Base-by-base conservation (phyloP, 1,284 basidiomycete species). In the Rhodotorula sp. region DNA sequence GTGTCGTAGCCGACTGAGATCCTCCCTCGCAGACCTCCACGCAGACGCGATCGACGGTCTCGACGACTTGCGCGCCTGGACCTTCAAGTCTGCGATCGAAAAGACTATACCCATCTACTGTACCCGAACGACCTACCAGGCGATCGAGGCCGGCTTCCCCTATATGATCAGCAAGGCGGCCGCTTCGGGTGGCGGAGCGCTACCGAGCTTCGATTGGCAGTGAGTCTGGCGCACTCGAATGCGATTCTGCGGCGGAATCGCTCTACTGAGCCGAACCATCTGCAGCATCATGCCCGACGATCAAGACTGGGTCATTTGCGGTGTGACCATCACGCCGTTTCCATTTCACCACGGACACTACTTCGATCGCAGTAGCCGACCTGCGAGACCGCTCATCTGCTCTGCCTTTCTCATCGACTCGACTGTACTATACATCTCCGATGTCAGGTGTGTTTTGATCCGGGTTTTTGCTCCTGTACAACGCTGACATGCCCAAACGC, bases 21-120 rank as follows among this genome's bases (percentile, higher is more conserved):
- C 54, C 14, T 29, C 47, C 26, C 16, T 31, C 46, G 23, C 52
- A 76, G 68, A 60, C 60, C 66, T 68, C 64, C 73, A 75, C 67
- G 71, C 61, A 65, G 70, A 62, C 59, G 90, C 91, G 18, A 89
- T 91, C 84, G 91, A 91, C 78, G 91, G 91, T 10, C 79, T 92
- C 65, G 91, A 92, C 81, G 91, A 92, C 80, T 83, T 92, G 46
- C 84, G 90, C 84, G 90, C 86, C 56, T 92, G 91, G 91, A 92
- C 91, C 1, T 80, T 91, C 73, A 79, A 83, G 67, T 80, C 82
- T n/a, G 85, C 85, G 21, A 89, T 92, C 70, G 90, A 92, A 80
- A 75, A 83, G 3, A 84, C 89, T 15, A 56, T 56, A 12, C 54
- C 54, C 3, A 81, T 92, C 51, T 92, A 91, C 79, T 82, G 87